These are phyloP conservation scores for Blastomyces gilchristii DNA, from an alignment of 2,329 filamentous ascomycete species.

Conservation along the genomic window DNA sequence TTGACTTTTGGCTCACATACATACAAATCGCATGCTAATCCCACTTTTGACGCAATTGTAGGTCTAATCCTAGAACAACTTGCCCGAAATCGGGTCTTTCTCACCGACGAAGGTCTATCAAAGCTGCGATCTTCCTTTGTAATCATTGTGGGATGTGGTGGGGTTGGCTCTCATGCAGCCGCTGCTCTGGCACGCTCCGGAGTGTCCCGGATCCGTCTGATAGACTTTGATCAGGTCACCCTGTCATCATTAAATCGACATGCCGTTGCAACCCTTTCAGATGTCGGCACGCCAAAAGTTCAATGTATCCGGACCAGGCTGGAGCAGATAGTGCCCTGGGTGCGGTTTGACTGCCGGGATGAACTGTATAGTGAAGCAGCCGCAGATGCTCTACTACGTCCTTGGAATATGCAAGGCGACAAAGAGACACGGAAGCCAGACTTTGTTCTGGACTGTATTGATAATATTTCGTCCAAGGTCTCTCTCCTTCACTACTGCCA, in stretches of 20 bases:
- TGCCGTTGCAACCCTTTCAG: slow-evolving; percentile 82
- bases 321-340: slow-evolving; percentile 84
- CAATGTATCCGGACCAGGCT: slow-evolving; percentile 68
- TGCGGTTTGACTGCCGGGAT: slow-evolving; percentile 72
- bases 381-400: slow-evolving; percentile 56
- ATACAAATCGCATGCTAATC: slow-evolving; percentile 10
- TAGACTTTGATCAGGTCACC: slow-evolving; percentile 97
- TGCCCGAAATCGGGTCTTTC: slow-evolving; percentile 82
- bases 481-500: slow-evolving; percentile 80
- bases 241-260: slow-evolving; percentile 92
- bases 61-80: slow-evolving; percentile 91
- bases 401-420: slow-evolving; percentile 47
- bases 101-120: slow-evolving; percentile 67
- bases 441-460: slow-evolving; percentile 93
- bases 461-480: slow-evolving; percentile 97
- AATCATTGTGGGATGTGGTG: slow-evolving; percentile 83
- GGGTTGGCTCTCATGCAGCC: slow-evolving; percentile 85
- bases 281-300: slow-evolving; percentile 90
- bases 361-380: slow-evolving; percentile 66
- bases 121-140: slow-evolving; percentile 75
- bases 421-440: slow-evolving; percentile 50
- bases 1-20: neutral
- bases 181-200: slow-evolving; percentile 81
- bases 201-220: slow-evolving; percentile 72
- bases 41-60: slow-evolving; percentile 21